Conservation (phyloP, 371 early-diverging fungal species). For the Homolaphlyctis polyrhiza region DNA sequence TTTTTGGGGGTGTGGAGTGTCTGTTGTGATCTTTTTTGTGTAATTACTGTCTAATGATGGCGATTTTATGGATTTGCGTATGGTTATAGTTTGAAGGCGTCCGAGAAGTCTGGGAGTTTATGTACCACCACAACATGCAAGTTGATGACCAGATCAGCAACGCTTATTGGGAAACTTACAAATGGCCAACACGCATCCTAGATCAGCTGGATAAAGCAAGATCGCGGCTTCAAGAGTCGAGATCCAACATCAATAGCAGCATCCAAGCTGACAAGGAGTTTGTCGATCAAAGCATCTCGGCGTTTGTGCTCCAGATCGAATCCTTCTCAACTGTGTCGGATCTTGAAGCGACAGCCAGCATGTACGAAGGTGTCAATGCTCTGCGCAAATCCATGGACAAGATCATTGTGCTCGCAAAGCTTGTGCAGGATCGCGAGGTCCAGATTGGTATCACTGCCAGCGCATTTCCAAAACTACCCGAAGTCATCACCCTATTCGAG, state of each 20-base stretch:
- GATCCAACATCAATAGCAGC: neutral
- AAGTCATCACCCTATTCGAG: slow-evolving; percentile 2
- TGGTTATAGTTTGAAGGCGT: slow-evolving; percentile 16
- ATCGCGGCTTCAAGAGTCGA: slow-evolving; percentile 7
- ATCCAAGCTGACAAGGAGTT: slow-evolving; percentile 3
- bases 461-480: slow-evolving; percentile 1
- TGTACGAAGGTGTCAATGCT: neutral
- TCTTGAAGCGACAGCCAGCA: neutral
- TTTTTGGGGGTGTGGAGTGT: too few relatives aligned
- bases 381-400: slow-evolving; percentile 12
- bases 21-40: too few relatives aligned
- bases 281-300: neutral
- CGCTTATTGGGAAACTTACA: slow-evolving; percentile 23
- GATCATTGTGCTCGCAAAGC: slow-evolving; percentile 5
- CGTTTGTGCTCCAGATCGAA: neutral
- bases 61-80: too few relatives aligned
- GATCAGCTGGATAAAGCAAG: slow-evolving; percentile 10
- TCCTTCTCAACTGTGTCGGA: neutral
- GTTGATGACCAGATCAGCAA: slow-evolving; percentile 15
- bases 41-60: too few relatives aligned
- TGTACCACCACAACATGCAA: slow-evolving; percentile 16
- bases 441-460: slow-evolving; percentile 11
- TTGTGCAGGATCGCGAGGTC: slow-evolving; percentile 14
- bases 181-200: slow-evolving; percentile 20
- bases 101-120: slow-evolving; percentile 19